A percentile compares a stretch with the other conserved stretches of the same genome.
These are phyloP conservation scores for Trichoderma pleuroti DNA, from an alignment of 2,329 filamentous ascomycete genomes.

Conservation along the genomic window DNA sequence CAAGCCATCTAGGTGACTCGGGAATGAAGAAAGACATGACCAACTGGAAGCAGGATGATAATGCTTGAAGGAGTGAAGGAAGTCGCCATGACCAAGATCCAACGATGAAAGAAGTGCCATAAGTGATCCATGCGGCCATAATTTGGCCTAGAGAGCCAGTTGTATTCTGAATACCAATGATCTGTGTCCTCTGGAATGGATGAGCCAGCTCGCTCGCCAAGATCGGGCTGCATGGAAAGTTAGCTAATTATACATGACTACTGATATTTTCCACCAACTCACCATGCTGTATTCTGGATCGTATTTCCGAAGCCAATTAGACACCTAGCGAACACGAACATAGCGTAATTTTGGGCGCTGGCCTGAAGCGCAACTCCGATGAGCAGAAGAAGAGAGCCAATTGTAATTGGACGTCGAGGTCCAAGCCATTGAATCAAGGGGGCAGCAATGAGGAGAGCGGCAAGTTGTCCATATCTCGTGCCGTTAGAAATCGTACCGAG, in stretches of 20 bases:
- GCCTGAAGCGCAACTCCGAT: background rate
- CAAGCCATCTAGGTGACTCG: slow-evolving; percentile 34
- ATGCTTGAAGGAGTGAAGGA: background rate
- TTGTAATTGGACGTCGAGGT: background rate
- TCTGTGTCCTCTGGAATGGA: background rate
- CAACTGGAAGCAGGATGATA: background rate
- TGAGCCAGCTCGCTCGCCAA: background rate
- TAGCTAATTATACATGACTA: background rate
- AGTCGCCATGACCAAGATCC: background rate
- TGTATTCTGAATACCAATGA: background rate
- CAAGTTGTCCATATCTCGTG: slow-evolving; percentile 12
- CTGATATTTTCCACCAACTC: background rate
- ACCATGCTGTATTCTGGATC: background rate
- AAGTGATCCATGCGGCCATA: background rate
- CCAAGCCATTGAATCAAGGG: slow-evolving; percentile 12
- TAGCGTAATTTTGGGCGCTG: background rate
- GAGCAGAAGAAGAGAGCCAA: background rate
- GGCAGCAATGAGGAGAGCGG: slow-evolving; percentile 1
- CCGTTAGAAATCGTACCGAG: background rate
- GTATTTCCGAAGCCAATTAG: background rate
- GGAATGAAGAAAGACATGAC: slow-evolving; percentile 34
- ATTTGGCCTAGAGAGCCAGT: background rate
- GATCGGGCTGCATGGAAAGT: background rate
- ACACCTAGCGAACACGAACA: background rate
- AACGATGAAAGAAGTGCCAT: background rate